A percentile compares a stretch with the other conserved stretches of the same genome.
These are phyloP conservation scores for Oryza meridionalis DNA, from an alignment of 176 grass and related monocot genomes.

Conservation along the genomic window DNA sequence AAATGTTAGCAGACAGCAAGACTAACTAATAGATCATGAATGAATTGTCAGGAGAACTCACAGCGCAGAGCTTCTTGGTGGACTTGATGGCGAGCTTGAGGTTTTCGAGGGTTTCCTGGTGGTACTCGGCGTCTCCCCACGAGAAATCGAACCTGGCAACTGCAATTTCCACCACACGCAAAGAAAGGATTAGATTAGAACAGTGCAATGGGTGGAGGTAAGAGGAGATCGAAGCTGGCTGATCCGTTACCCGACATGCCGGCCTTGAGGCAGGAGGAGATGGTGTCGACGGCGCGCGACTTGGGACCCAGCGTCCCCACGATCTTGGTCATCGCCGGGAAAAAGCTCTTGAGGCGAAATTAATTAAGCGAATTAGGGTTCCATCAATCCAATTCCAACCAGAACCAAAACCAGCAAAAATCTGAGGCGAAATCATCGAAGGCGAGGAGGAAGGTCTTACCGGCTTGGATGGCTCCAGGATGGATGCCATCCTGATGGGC, in stretches of 20 bases:
- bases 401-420: background rate
- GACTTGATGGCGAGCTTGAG: conserved; percentile 88
- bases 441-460: conserved; percentile 22
- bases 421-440: background rate
- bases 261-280: conserved; percentile 96
- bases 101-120: conserved; percentile 97
- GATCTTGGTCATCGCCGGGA: conserved; percentile 99
- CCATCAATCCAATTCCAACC: conserved; percentile 19
- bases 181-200: background rate
- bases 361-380: background rate
- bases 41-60: conserved; percentile 32
- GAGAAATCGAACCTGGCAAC: conserved; percentile 99
- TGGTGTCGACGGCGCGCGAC: conserved; percentile 89
- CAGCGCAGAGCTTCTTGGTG: conserved; percentile 96
- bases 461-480: conserved; percentile 96
- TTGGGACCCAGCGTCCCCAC: conserved; percentile 94
- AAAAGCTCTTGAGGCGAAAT: conserved; percentile 54
- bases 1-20: background rate
- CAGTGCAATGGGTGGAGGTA: background rate
- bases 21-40: background rate
- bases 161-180: conserved; percentile 11
- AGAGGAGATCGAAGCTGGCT: background rate
- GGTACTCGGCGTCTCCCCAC: conserved; percentile 83
- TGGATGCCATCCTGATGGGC: conserved; percentile 96
- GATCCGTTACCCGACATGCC: conserved; percentile 82